phyloP scores from a whole-genome alignment of 2,329 filamentous ascomycete genomes.

The Xylaria sp. region DNA sequence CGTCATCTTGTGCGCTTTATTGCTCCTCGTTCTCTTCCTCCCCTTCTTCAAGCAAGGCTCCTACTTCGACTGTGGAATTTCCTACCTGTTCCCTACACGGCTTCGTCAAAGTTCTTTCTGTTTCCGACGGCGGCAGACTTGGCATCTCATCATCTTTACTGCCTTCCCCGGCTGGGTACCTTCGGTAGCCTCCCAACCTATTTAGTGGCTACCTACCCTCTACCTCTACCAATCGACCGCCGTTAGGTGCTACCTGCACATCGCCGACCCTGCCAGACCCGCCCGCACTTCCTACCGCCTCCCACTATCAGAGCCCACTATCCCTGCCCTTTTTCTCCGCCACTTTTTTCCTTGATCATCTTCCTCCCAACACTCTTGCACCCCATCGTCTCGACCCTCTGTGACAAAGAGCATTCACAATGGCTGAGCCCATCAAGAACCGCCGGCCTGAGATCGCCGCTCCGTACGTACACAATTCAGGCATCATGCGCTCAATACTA shows the following conservation, averaged over 20 bases:
- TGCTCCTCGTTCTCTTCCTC: conserved; percentile 4
- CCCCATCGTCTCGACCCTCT: conserved; percentile 37
- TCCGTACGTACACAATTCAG: conserved; percentile 61
- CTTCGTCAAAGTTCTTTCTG: conserved; percentile 4
- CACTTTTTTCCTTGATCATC: conserved; percentile 42
- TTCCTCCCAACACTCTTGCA: conserved; percentile 39
- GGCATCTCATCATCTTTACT: neutral
- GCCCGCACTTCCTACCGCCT: conserved; percentile 36
- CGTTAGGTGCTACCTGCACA: conserved; percentile 1
- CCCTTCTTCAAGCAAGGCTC: neutral
- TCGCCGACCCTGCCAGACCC: conserved; percentile 30
- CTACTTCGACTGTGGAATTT: neutral
- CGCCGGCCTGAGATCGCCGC: conserved; percentile 68
- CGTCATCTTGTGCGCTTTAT: conserved; percentile 23
- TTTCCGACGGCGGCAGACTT: conserved; percentile 5
- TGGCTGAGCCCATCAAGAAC: conserved; percentile 73
- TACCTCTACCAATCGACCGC: neutral
- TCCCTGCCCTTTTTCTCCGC: conserved; percentile 44
- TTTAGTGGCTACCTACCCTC: neutral
- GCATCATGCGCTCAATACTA: conserved; percentile 23
- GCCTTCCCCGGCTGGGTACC: neutral
- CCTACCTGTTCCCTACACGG: neutral
- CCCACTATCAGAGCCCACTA: conserved; percentile 41
- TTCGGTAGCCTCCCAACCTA: neutral
- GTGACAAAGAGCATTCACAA: conserved; percentile 52